Conservation (phyloP, 768 basidiomycete genomes). For the Gymnopilus dilepis region DNA sequence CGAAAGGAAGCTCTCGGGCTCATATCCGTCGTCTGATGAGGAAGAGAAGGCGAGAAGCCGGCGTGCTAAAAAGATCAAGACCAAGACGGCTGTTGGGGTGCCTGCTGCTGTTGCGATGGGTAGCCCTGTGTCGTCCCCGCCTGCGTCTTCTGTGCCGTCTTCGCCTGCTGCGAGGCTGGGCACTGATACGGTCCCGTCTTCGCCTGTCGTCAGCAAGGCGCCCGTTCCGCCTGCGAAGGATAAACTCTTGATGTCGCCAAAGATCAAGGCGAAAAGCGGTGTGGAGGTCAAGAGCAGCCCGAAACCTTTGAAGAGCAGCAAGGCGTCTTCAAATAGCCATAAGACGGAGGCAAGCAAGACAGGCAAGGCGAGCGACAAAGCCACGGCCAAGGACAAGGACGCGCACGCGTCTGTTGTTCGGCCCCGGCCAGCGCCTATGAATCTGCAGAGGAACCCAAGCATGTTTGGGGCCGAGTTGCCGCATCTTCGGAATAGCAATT, state of each 20-base stretch:
- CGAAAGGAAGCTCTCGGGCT: constrained; percentile 39
- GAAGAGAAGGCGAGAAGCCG: constrained; percentile 70
- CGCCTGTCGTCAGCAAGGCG: constrained; percentile 9
- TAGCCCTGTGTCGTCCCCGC: constrained; percentile 19
- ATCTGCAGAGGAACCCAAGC: constrained; percentile 62
- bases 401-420: constrained; percentile 20
- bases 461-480: constrained; percentile 73
- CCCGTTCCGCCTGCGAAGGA: constrained; percentile 14
- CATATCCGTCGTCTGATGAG: constrained; percentile 72
- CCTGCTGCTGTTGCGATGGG: constrained; percentile 14
- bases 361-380: constrained; percentile 12
- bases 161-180: constrained; percentile 12
- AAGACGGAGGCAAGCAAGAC: constrained; percentile 18
- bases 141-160: constrained; percentile 23
- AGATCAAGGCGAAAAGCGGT: constrained; percentile 13
- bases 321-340: constrained; percentile 7
- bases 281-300: constrained; percentile 26
- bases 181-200: constrained; percentile 10
- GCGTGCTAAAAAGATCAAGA: constrained; percentile 66
- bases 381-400: constrained; percentile 2
- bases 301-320: constrained; percentile 21
- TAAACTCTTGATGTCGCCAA: constrained; percentile 15
- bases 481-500: constrained; percentile 30
- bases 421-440: constrained; percentile 46
- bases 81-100: constrained; percentile 30